These are phyloP conservation scores for Cryphonectria japonica DNA, from an alignment of 2,329 filamentous ascomycete species.

Conservation along the genomic window DNA sequence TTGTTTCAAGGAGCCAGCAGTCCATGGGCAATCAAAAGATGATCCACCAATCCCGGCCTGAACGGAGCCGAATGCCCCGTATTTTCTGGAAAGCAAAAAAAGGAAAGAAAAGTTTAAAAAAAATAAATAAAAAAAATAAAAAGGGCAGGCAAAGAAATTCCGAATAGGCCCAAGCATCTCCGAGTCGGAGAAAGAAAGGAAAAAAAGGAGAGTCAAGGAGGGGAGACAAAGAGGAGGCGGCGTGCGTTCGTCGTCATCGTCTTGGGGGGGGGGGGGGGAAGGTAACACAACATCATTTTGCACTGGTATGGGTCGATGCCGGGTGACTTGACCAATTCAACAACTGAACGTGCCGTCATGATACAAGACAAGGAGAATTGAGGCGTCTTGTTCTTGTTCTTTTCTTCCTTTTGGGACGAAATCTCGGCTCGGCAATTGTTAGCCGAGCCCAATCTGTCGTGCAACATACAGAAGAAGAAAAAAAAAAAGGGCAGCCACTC, in stretches of 20 bases:
- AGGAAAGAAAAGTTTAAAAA: neutral
- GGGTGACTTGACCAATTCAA: neutral
- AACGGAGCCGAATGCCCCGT: constrained; percentile 17
- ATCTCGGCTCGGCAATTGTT: neutral
- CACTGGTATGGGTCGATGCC: neutral
- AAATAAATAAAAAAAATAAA: neutral
- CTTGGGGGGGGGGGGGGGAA: no score
- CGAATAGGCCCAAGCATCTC: neutral
- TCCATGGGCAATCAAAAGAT: constrained; percentile 15
- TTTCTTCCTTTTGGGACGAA: neutral
- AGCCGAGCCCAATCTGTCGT: neutral
- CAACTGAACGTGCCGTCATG: neutral
- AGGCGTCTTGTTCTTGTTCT: neutral
- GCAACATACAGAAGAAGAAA: neutral
- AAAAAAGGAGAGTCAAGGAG: neutral
- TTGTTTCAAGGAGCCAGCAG: constrained; percentile 26
- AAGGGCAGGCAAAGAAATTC: neutral
- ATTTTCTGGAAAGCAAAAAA: neutral
- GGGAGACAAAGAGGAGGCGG: neutral
- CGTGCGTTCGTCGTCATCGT: neutral
- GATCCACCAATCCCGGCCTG: constrained; percentile 27
- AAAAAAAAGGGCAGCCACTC: neutral
- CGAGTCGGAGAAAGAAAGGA: neutral
- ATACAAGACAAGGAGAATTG: neutral
- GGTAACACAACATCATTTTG: neutral